These are phyloP conservation scores for Talaromyces wortmannii DNA, from an alignment of 495 filamentous ascomycete species.

Conservation along the genomic window DNA sequence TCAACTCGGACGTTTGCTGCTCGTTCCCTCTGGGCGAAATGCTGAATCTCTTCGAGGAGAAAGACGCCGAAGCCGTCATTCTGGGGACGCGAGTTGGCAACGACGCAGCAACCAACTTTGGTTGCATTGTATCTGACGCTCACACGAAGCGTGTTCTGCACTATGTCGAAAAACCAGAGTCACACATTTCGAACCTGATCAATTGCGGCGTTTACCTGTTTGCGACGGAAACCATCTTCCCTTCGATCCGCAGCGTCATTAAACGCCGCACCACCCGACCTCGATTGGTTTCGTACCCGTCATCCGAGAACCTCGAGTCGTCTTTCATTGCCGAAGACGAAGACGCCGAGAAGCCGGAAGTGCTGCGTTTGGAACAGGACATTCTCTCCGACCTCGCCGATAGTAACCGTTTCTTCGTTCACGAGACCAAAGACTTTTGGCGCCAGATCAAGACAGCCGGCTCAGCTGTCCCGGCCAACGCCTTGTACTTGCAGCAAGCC, in stretches of 20 bases:
- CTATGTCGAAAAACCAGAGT: slow-evolving; percentile 99
- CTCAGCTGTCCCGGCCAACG: slow-evolving; percentile 94
- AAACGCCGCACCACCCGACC: slow-evolving; percentile 91
- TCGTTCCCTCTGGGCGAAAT: slow-evolving; percentile 96
- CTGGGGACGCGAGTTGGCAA: slow-evolving; percentile 88
- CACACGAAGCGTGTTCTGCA: slow-evolving; percentile 95
- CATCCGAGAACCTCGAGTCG: slow-evolving; percentile 84
- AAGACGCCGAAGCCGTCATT: slow-evolving; percentile 95
- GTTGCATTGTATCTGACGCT: slow-evolving; percentile 93
- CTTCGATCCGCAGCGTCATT: slow-evolving; percentile 89
- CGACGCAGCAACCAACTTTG: slow-evolving; percentile 91
- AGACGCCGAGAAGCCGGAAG: slow-evolving; percentile 72
- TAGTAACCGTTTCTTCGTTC: slow-evolving; percentile 96
- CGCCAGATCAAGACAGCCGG: slow-evolving; percentile 99
- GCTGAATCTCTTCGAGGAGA: slow-evolving; percentile 88
- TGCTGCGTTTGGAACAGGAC: slow-evolving; percentile 94
- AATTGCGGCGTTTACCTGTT: slow-evolving; percentile 99
- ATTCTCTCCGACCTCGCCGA: slow-evolving; percentile 95
- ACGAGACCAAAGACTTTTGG: slow-evolving; percentile 99
- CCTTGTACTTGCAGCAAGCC: slow-evolving; percentile 93
- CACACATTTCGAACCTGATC: slow-evolving; percentile 96
- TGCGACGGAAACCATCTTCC: slow-evolving; percentile 91
- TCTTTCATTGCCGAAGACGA: slow-evolving; percentile 71
- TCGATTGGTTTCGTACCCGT: slow-evolving; percentile 87
- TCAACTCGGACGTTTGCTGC: slow-evolving; percentile 99